phyloP scores from a whole-genome alignment of 352 stramenopile species.

The Phytophthora pluvialis region DNA sequence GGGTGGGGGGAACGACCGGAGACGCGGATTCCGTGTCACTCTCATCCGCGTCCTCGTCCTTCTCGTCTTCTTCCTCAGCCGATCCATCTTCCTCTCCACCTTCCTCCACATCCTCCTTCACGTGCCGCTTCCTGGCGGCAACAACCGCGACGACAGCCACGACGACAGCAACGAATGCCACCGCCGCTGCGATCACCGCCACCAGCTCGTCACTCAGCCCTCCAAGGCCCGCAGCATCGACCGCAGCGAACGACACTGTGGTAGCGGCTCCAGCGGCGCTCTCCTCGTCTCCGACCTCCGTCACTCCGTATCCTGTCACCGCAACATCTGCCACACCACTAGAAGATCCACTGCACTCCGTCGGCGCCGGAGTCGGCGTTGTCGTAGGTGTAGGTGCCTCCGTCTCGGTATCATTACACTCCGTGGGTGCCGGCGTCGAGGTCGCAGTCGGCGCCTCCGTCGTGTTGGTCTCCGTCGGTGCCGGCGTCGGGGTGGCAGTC shows the following conservation, averaged over 20 bases:
- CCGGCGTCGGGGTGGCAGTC: slow-evolving; percentile 7
- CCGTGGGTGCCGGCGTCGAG: slow-evolving; percentile 2
- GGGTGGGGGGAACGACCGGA: slow-evolving; percentile 19
- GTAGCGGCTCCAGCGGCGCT: slow-evolving; percentile 6
- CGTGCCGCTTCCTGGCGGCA: slow-evolving; percentile 28
- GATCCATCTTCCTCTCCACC: slow-evolving; percentile 6
- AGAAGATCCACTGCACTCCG: slow-evolving; percentile 14
- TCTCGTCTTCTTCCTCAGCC: slow-evolving; percentile 8
- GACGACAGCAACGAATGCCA: slow-evolving; percentile 29
- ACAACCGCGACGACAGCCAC: slow-evolving; percentile 22
- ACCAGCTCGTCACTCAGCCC: slow-evolving; percentile 19
- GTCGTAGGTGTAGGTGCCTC: slow-evolving; percentile 5
- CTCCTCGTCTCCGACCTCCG: slow-evolving; percentile 21
- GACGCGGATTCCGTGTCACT: slow-evolving; percentile 4
- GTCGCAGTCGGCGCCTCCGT: slow-evolving; percentile 10
- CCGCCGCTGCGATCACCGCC: slow-evolving; percentile 23
- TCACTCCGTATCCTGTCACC: slow-evolving; percentile 3
- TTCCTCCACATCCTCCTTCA: slow-evolving; percentile 12
- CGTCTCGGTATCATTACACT: slow-evolving; percentile 8
- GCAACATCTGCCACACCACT: slow-evolving; percentile 4
- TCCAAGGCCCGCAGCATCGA: slow-evolving; percentile 2
- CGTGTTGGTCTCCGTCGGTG: slow-evolving; percentile 1
- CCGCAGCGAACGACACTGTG: slow-evolving; percentile 21
- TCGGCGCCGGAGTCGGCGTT: slow-evolving; percentile 5
- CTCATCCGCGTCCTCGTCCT: slow-evolving; percentile 12